Conservation (phyloP, 345 rosid genomes). For the Acer campestre region DNA sequence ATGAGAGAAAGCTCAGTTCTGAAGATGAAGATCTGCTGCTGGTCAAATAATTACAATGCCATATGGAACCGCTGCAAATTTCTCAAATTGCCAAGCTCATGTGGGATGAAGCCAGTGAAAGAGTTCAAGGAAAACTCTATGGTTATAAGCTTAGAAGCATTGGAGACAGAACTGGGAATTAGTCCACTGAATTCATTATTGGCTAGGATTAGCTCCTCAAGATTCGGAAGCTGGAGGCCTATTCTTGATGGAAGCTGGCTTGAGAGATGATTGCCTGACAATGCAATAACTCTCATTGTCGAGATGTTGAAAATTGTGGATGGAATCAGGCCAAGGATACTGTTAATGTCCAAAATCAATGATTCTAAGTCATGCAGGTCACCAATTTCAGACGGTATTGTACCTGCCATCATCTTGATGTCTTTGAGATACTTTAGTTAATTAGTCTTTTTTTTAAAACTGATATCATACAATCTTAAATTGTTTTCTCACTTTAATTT, state of each 20-base stretch:
- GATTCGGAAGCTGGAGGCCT: not conserved
- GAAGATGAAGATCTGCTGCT: no score
- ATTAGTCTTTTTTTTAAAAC: no score
- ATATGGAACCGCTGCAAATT: no score
- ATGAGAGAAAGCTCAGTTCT: no score
- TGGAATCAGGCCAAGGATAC: not conserved
- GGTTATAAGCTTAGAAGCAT: not conserved
- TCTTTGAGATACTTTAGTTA: no score
- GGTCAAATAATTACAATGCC: no score
- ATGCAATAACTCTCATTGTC: not conserved
- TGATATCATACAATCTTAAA: no score
- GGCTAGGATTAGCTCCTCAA: not conserved
- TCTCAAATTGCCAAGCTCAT: no score
- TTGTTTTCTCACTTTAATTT: no score
- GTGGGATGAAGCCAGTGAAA: no score
- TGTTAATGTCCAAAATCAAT: not conserved
- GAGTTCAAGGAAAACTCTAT: no score
- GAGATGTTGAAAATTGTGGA: not conserved
- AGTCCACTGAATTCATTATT: not conserved
- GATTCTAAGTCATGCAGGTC: not conserved
- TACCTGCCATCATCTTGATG: constrained; percentile 8
- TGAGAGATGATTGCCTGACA: not conserved
- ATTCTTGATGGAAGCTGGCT: constrained; percentile 3
- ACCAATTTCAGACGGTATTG: constrained; percentile 19
- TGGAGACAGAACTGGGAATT: constrained; percentile 8